Conservation (phyloP, 129 eudicot genomes). For the Tanacetum coccineum region DNA sequence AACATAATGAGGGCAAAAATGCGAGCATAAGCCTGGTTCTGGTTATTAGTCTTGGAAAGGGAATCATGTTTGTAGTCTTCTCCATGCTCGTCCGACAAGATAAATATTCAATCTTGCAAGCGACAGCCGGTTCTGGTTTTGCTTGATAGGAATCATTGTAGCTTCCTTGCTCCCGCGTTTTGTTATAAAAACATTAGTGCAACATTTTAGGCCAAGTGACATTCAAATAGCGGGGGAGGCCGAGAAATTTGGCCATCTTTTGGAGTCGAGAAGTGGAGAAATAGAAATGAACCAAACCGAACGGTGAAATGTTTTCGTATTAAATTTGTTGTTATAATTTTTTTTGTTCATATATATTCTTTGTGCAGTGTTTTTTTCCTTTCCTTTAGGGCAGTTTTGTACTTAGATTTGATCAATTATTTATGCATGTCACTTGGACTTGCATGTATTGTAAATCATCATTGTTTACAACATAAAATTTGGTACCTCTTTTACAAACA, state of each 20-base stretch:
- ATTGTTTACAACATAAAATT: conserved; percentile 15
- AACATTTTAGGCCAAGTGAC: conserved; percentile 56
- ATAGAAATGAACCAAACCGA: conserved; percentile 12
- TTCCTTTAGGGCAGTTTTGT: conserved; percentile 32
- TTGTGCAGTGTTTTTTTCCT: conserved; percentile 27
- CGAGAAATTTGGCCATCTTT: conserved; percentile 46
- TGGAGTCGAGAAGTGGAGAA: neutral
- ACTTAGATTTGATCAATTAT: conserved; percentile 29
- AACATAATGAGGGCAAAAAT: too few relatives aligned
- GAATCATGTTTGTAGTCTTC: too few relatives aligned
- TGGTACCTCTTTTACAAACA: neutral
- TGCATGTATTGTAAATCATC: conserved; percentile 25
- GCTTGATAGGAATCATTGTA: conserved; percentile 52
- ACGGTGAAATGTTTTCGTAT: neutral
- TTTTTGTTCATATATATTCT: conserved; percentile 29
- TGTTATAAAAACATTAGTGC: conserved; percentile 45
- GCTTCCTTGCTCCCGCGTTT: conserved; percentile 73
- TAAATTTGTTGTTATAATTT: neutral
- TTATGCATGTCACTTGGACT: conserved; percentile 29
- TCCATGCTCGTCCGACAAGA: too few relatives aligned
- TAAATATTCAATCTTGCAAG: conserved; percentile 54
- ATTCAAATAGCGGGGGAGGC: conserved; percentile 73
- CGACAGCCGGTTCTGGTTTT: conserved; percentile 55
- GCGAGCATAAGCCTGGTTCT: too few relatives aligned
- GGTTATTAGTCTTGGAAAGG: too few relatives aligned